phyloP scores from a whole-genome alignment of 495 filamentous ascomycete species.

The Neurospora sp. region DNA sequence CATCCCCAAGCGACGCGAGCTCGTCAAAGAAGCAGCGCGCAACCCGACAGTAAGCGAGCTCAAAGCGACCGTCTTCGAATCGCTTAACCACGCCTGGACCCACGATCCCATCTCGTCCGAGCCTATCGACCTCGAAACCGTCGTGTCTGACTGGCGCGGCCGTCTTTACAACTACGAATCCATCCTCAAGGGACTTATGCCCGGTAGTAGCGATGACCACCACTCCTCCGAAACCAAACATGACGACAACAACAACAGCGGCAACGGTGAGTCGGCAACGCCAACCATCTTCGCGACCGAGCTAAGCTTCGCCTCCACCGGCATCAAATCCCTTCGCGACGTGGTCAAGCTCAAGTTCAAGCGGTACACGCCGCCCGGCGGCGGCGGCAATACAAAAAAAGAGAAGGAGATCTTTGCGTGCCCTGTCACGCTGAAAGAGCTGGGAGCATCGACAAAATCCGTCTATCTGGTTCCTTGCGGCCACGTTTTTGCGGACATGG shows the following conservation, averaged over 20 bases:
- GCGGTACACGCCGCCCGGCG: slow-evolving; percentile 27
- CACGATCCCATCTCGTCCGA: slow-evolving; percentile 77
- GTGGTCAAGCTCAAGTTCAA: slow-evolving; percentile 83
- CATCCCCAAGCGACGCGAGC: slow-evolving; percentile 89
- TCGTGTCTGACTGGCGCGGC: slow-evolving; percentile 78
- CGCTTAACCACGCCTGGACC: slow-evolving; percentile 74
- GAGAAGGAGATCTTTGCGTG: slow-evolving; percentile 60
- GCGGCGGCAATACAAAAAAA: slow-evolving; percentile 2
- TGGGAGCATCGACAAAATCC: slow-evolving; percentile 68
- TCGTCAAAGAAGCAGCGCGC: slow-evolving; percentile 81
- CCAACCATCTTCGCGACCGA: slow-evolving; percentile 41
- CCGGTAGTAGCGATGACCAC: slow-evolving; percentile 40
- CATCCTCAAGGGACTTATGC: slow-evolving; percentile 68
- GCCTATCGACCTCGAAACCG: slow-evolving; percentile 52
- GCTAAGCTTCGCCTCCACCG: slow-evolving; percentile 56
- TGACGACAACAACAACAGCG: slow-evolving; percentile 1
- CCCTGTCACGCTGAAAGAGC: slow-evolving; percentile 74
- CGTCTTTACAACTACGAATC: slow-evolving; percentile 94
- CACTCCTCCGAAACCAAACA: not conserved
- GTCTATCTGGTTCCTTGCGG: slow-evolving; percentile 94
- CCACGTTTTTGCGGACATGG: slow-evolving; percentile 82
- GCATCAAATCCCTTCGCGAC: slow-evolving; percentile 73
- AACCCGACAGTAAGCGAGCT: slow-evolving; percentile 76
- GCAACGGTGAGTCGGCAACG: slow-evolving; percentile 17
- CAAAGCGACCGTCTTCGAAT: slow-evolving; percentile 77